These are phyloP conservation scores for Cnidoscolus chayamansa DNA, from an alignment of 441 rosid genomes.

Conservation along the genomic window DNA sequence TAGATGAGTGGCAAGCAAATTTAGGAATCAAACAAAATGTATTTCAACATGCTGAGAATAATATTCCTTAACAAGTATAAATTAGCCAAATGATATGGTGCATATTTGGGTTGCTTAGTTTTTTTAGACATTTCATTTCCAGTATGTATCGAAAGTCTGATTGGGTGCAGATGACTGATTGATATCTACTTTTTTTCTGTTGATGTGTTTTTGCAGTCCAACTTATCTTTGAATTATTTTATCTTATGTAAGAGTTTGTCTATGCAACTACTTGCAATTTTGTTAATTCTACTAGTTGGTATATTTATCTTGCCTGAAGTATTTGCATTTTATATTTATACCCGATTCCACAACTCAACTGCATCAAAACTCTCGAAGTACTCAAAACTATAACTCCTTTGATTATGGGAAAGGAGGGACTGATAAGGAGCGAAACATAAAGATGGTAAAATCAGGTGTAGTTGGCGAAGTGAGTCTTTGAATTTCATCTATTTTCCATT, in stretches of 20 bases:
- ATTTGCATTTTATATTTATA: conserved; percentile 14
- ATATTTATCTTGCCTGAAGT: conserved; percentile 6
- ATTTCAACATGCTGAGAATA: not conserved
- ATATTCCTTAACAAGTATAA: not conserved
- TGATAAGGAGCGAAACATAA: conserved; percentile 44
- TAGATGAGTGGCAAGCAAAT: not conserved
- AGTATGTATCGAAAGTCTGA: not conserved
- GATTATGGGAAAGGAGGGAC: conserved; percentile 35
- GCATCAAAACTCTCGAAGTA: conserved; percentile 33
- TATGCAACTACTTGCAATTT: conserved; percentile 4
- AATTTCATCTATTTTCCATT: conserved; percentile 1
- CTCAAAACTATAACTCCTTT: conserved; percentile 42
- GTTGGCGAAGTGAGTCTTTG: conserved; percentile 50
- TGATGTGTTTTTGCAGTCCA: not conserved
- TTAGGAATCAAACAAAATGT: not conserved
- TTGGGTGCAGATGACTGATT: not conserved
- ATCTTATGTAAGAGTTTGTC: not conserved
- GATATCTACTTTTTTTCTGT: too few species aligned
- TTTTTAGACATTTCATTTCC: not conserved
- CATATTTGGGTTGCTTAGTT: not conserved
- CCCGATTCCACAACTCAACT: conserved; percentile 33
- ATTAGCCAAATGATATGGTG: not conserved
- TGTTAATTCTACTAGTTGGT: conserved; percentile 8
- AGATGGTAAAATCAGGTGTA: conserved; percentile 36
- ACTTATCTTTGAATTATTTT: not conserved